Evolutionary conservation across 306 rosid species (phyloP), one percentile per base, ranked within the genome.

Genomic region (Citrullus mucosospermus): DNA sequence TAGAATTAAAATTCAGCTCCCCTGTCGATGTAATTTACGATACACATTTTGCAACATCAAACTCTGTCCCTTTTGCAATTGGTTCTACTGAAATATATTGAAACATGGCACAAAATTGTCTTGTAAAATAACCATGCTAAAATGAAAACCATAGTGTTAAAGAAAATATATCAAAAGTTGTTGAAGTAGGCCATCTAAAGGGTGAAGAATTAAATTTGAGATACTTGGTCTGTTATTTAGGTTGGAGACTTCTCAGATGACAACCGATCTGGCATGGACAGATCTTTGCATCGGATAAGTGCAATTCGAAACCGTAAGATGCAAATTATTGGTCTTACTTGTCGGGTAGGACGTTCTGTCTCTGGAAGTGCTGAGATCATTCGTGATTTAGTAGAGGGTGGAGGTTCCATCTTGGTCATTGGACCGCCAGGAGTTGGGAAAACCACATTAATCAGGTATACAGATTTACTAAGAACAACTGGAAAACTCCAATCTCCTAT

Each of bases 401-500:
- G 91, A 61, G 93, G 92, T 80, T 96, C 99, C 81, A 85, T 96
- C 81, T 86, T 96, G 96, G 97, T 96, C 32, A 88, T 96, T 62
- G 99, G 99, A 84, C 97, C 99, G 80, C 99, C 99, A 70, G 99
- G 99, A 80, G 99, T 96, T 44, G 99, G 99, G 60, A 96, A 96
- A 89, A 96, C 98, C 46, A 96, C 99, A 59, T 88, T 96, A 80
- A 96, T 96, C 81, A 96, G 99, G 99, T 92, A 78, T 43, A 39
- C 56, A 41, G 17, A 20, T 18, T 83, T 79, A 12, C 61, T 13
- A 59, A 39, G 63, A 22, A 9, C 34, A 41, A 14, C 54, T 20
- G 38, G 9, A 12, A 54, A 74, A 43, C 36, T 8, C 2, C 12
- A 20, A 38, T 54, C 30, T 18, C 30, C 38, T 1, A n/a, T 54